Base-by-base conservation (phyloP, 805 yeast species). In the Cyberlindnera xylosilytica region DNA sequence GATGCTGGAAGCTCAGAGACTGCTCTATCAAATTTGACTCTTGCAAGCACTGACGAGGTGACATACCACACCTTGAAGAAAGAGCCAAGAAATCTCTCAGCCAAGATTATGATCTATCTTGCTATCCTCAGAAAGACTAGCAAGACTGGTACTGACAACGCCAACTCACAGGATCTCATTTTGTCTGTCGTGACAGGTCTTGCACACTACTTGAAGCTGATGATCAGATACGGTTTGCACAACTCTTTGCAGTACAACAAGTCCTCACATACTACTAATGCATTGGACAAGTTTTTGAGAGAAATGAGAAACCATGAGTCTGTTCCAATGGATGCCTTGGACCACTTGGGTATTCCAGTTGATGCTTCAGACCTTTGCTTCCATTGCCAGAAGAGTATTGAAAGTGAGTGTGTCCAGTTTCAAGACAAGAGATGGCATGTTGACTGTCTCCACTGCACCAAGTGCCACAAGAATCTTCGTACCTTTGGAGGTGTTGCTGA, bases 121-220 rank as follows among this genome's bases (percentile, higher is more conserved):
- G 89, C 96, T 1, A 73, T 88, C 26, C 65, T 93, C 33, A 72
- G 97, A 47, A 88, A 87, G 55, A 70, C 50, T 50, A 73, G 69
- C 19, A 54, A 64, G 7, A 66, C 67, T 4, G 47, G 51, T 3
- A 48, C 57, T 3, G 65, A 63, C 35, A 51, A 59, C 13, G 52
- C 56, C 8, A 65, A 76, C 31, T 78, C 89, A 0, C 81, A 85
- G 4, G 83, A 80, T 41, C 59, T 57, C 34, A 63, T 91, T 30
- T 72, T 93, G 51, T 78, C 91, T 0, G 79, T 90, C 10, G 90
- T 90, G 5, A 87, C 97, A 1, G 89, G 95, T 0, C 69, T 91
- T 53, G 97, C 99, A 0, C 98, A 93, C 60, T 91, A 89, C 62
- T 70, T 93, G 54, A 93, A 93, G 61, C 70, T 91, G 6, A 68